Base-by-base conservation (phyloP, 805 yeast genomes). In the Brettanomyces naardenensis region DNA sequence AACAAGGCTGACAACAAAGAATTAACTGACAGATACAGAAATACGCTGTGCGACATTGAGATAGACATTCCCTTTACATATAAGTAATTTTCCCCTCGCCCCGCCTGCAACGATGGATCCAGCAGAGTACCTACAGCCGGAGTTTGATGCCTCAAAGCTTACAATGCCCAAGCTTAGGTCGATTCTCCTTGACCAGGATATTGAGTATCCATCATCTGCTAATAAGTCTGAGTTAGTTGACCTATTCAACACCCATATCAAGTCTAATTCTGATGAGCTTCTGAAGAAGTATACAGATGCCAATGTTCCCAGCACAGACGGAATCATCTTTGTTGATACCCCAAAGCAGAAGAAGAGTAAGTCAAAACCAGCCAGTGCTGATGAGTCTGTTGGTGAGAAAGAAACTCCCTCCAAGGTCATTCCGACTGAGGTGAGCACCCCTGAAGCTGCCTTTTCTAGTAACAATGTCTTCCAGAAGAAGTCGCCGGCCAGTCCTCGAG, bases 91-190 rank as follows among this genome's bases (percentile, higher is more conserved):
- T n/a, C n/a, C n/a, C n/a, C n/a, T n/a, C n/a, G n/a, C n/a, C n/a
- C n/a, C n/a, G n/a, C n/a, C n/a, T n/a, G n/a, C n/a, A n/a, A n/a
- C n/a, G n/a, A 65, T 66, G 67, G 68, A 65, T 15, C 51, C 53
- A 7, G 46, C 43, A 11, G 63, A 58, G 20, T 67, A 66, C 40
- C 44, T 66, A 15, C 52, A 53, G 21, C 59, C 62, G 3, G 64
- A 69, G n/a, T 86, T 84, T 56, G 78, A 87, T 53, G 82, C 90
- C 5, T 61, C 68, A 19, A 62, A 68, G 28, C 62, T 82, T 45
- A 81, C 77, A 36, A 78, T 85, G 18, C 75, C 88, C 3, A 75
- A 83, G 42, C 65, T 90, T 52, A 71, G 92, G 49, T 70, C 76
- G 18, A 68, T 86, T 18, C 64, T 90, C 37, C 58, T 66, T 10